Evolutionary conservation across 805 yeast species (phyloP).

Genomic region (Gaillardinia entomophila): DNA sequence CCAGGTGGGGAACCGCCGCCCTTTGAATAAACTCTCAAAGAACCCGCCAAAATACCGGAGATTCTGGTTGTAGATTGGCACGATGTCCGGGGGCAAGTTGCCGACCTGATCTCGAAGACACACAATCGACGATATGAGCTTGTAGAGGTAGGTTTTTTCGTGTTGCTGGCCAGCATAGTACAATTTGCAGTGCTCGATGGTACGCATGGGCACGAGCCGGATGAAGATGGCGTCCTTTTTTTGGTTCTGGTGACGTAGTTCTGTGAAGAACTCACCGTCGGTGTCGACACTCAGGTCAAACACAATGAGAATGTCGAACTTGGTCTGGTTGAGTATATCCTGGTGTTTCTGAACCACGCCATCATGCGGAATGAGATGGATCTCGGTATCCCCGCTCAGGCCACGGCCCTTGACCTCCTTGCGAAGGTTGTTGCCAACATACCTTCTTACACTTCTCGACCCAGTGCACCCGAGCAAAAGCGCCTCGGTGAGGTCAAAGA

Average conservation of each 20-base stretch:
- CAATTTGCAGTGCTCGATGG: slow-evolving; percentile 74
- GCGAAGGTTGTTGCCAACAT: slow-evolving; percentile 56
- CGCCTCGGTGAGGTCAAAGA: slow-evolving; percentile 68
- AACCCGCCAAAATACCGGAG: slow-evolving; percentile 58
- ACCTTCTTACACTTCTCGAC: slow-evolving; percentile 46
- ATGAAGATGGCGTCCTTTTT: slow-evolving; percentile 47
- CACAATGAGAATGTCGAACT: slow-evolving; percentile 57
- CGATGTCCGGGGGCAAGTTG: slow-evolving; percentile 67
- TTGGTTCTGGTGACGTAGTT: slow-evolving; percentile 24
- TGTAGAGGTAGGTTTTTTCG: slow-evolving; percentile 44
- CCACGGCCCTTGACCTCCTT: slow-evolving; percentile 30
- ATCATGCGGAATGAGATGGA: slow-evolving; percentile 10
- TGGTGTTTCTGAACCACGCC: slow-evolving; percentile 14
- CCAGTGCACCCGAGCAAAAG: slow-evolving; percentile 52
- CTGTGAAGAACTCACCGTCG: slow-evolving; percentile 19
- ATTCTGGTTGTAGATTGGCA: slow-evolving; percentile 67
- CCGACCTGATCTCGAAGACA: slow-evolving; percentile 81
- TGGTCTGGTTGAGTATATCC: slow-evolving; percentile 15
- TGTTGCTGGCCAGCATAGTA: slow-evolving; percentile 31
- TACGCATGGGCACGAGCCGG: slow-evolving; percentile 68
- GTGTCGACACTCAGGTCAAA: slow-evolving; percentile 59
- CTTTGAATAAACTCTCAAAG: slow-evolving; percentile 37
- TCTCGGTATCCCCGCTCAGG: slow-evolving; percentile 1
- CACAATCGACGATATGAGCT: slow-evolving; percentile 75
- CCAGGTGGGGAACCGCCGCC: slow-evolving; percentile 43